Evolutionary conservation across 1,284 basidiomycete genomes (phyloP), one percentile per base, ranked within the genome.

Genomic region (Boletus mariae): DNA sequence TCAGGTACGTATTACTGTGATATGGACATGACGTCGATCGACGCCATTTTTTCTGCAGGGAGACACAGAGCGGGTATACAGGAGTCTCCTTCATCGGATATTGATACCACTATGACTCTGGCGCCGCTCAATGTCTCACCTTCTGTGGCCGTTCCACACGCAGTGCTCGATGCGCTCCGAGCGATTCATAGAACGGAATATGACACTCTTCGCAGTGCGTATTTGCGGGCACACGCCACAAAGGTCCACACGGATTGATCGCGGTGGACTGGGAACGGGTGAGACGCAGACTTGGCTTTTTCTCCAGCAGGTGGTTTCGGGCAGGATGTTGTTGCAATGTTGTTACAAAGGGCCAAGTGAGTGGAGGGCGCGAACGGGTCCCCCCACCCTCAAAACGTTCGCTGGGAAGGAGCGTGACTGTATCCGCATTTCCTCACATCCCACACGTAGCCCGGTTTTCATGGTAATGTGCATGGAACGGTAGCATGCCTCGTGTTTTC

Each of bases 201-300:
- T 64, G 75, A 52, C 71, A 65, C 51, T 87, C 85, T 87, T 90
- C 58, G 70, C 83, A 20, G 81, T 82, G 37, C 80, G 86, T 23
- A 57, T 87, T 10, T 70, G 75, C 51, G 83, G 84, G 31, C 38
- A 61, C 46, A 65, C 55, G 17, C 58, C 62, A 47, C 54, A 50
- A 32, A 57, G 17, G 54, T 44, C 57, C 66, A 20, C 20, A 20
- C 2, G 2, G 2, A 20, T 20, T 20, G 20, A 20, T 20, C 2
- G 20, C 20, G 20, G 20, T 20, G 20, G 20, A 20, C 20, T 20
- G 20, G 20, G 20, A 20, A 20, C 2, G 20, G 20, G 20, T 20
- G 20, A 20, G 20, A 20, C 20, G 20, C 20, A 20, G 20, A 20
- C 20, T 20, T 20, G 20, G 20, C 20, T 20, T 20, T 20, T 20